Evolutionary conservation across 1,139 yeast species (phyloP).

Genomic region (Yamadazyma oceani): DNA sequence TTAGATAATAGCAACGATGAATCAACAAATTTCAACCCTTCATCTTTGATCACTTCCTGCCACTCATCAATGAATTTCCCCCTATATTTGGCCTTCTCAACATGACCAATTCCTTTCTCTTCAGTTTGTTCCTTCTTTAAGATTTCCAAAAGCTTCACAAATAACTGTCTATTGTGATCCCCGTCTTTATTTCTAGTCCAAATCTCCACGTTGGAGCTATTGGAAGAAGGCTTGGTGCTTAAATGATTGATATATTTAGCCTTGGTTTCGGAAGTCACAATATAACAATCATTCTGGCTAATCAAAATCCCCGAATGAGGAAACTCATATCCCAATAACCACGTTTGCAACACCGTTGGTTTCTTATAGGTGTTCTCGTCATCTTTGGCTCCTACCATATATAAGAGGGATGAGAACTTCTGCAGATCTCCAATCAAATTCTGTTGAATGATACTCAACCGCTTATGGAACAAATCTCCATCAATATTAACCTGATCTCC

Average conservation of each 20-base stretch:
- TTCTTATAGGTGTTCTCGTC: conserved; percentile 90
- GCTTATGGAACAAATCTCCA: conserved; percentile 36
- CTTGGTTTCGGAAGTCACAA: conserved; percentile 85
- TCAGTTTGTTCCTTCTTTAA: conserved; percentile 39
- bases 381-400: conserved; percentile 79
- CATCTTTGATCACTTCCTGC: conserved; percentile 54
- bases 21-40: conserved; percentile 52
- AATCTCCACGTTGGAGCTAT: conserved; percentile 53
- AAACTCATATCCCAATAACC: conserved; percentile 94
- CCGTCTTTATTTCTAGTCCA: conserved; percentile 82
- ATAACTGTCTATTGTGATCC: conserved; percentile 68
- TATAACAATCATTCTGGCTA: conserved; percentile 57
- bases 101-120: conserved; percentile 56
- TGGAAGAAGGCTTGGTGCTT: conserved; percentile 36
- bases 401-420: conserved; percentile 50
- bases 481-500: conserved; percentile 38
- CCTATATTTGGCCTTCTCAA: conserved; percentile 71
- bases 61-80: conserved; percentile 86
- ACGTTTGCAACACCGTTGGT: conserved; percentile 83
- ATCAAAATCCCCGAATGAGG: conserved; percentile 82
- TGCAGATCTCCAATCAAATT: conserved; percentile 29
- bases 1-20: conserved; percentile 51
- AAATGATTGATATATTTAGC: conserved; percentile 73
- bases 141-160: conserved; percentile 56
- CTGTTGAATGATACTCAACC: conserved; percentile 43